phyloP scores from a whole-genome alignment of 192 early-diverging fungal species.

The Coemansia sp. region DNA sequence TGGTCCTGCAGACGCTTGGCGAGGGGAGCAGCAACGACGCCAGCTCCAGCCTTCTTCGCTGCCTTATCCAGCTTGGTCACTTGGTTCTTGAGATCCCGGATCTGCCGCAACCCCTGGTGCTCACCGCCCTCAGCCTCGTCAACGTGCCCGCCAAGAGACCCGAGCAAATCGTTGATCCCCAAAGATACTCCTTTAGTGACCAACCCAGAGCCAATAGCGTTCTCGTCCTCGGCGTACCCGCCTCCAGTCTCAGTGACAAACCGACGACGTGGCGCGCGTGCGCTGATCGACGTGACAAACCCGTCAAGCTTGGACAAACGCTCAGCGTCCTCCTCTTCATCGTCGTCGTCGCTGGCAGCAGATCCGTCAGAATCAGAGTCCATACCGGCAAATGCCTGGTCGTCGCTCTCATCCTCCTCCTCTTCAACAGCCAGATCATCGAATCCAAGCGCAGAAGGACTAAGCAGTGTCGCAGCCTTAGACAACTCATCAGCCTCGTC shows the following conservation, averaged over 20 bases:
- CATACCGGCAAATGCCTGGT: conserved; percentile 33
- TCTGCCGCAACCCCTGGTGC: conserved; percentile 24
- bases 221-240: conserved; percentile 34
- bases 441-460: conserved; percentile 19
- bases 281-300: conserved; percentile 68
- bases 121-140: conserved; percentile 53
- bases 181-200: conserved; percentile 66
- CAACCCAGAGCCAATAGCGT: conserved; percentile 45
- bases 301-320: conserved; percentile 57
- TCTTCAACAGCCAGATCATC: conserved; percentile 44
- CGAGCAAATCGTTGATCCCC: conserved; percentile 75
- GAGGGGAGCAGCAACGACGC: conserved; percentile 73
- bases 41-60: conserved; percentile 38
- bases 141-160: conserved; percentile 62
- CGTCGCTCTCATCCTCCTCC: conserved; percentile 39
- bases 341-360: conserved; percentile 38
- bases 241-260: conserved; percentile 46
- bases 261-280: conserved; percentile 64
- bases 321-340: conserved; percentile 40
- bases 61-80: conserved; percentile 36
- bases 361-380: conserved; percentile 44
- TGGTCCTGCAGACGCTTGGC: conserved; percentile 83
- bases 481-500: conserved; percentile 12
- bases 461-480: not conserved
- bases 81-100: conserved; percentile 37